Base-by-base conservation (phyloP, 495 filamentous ascomycete species). In the Aspergillus incahuasiensis region DNA sequence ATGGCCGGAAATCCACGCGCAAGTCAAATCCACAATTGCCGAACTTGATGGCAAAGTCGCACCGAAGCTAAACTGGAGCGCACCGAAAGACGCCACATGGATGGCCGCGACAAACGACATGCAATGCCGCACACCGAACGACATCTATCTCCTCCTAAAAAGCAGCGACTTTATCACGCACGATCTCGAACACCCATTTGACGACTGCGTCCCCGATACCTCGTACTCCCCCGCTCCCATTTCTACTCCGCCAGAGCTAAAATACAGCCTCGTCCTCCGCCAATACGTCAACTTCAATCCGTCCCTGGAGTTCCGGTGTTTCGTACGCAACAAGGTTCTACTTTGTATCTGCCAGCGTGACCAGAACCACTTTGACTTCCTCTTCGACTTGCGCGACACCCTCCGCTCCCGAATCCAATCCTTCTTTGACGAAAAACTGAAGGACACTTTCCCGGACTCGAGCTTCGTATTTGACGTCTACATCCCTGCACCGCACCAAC, bases 21-120 rank as follows among this genome's bases (percentile, higher is more conserved):
- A 80, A 46, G 87, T 99, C 65, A 87, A 85, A 69, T 67, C 77
- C 15, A 86, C 83, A 5, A 96, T 99, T 59, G 63, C 79, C 3
- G 83, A 88, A 53, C 79, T 97, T 0, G 90, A 88, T 30, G 92
- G 94, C 55, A 83, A 82, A 30, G 91, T 91, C 0, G 82, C 84
- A 0, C 95, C 95, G 2, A 99, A 99, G 64, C 76, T 99, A 21
- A 96, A 97, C 76, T 99, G 94, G 94, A 96, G 91, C 25, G 83
- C 89, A 4, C 94, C 94, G 0, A 97, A 97, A 68, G 94, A 99
- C 66, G 95, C 94, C 8, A 89, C 88, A n/a, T 97, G 90, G 84
- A 97, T 98, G 72, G 82, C 81, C 13, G 85, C 89, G 1, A 90
- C 89, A 24, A 97, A 97, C 63, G 92, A 86, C 34, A 84, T 95